Base-by-base conservation (phyloP, 2,329 filamentous ascomycete species). In the Phyllosticta capitalensis region DNA sequence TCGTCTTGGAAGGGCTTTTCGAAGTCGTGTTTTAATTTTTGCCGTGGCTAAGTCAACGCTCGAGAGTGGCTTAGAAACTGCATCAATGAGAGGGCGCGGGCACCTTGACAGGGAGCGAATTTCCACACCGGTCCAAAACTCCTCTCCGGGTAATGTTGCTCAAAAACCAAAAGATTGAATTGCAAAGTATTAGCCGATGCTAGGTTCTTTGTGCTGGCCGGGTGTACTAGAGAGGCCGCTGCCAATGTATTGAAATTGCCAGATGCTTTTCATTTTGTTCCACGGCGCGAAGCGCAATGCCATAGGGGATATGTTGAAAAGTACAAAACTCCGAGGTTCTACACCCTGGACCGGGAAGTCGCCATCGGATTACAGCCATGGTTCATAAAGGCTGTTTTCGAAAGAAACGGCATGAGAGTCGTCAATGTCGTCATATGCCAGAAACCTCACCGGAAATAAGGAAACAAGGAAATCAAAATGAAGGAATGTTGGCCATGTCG, bases 391-490 rank as follows among this genome's bases (percentile, higher is more conserved):
- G 57, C 52, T 28, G 38, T 52, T 45, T 20, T 24, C 17, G 17
- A 51, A 38, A 51, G 57, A 54, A 59, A 59, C 49, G 17, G 24
- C 33, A 52, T 52, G 58, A 60, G 51, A 60, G 58, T 60, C 58
- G 49, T 60, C 55, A 56, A 30, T 45, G 58, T 60, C 54, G 49
- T 60, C 49, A 60, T 53, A 60, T 60, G 58, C 58, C 53, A 56
- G 48, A 52, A 55, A 50, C 22, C 19, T 51, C 48, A 22, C 26
- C 24, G 26, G 45, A 54, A 54, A 45, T 45, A 38, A 53, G 21
- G 20, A 49, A 19, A 55, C 50, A 21, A 21, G 24, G 24, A 53
- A 26, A 24, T 22, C 52, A 53, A 53, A 53, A 53, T n/a, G 52
- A 53, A 24, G 24, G 24, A n/a, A 28, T 24, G 24, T 22, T 38